Percentiles rank a stretch among this genome's conserved stretches.
These are phyloP conservation scores for Candida caryicola DNA, from an alignment of 805 yeast genomes.

Conservation along the genomic window DNA sequence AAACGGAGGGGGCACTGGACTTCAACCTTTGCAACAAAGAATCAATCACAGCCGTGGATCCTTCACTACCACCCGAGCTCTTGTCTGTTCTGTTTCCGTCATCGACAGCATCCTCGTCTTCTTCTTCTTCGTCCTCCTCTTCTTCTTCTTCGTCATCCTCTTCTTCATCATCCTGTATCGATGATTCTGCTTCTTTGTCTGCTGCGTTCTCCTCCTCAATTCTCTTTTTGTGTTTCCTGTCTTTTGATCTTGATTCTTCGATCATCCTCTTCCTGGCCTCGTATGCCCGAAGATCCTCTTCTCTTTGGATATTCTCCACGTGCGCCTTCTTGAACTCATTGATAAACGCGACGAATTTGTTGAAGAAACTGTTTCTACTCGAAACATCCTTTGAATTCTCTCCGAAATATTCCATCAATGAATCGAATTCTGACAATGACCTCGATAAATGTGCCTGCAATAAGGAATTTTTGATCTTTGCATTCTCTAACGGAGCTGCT, in stretches of 20 bases:
- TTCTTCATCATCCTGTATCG: slow-evolving; percentile 14
- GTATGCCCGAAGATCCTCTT: slow-evolving; percentile 64
- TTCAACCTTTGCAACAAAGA: slow-evolving; percentile 30
- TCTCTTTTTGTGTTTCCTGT: slow-evolving; percentile 4
- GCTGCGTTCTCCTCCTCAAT: neutral
- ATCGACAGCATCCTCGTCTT: slow-evolving; percentile 9
- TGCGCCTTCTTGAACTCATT: slow-evolving; percentile 77
- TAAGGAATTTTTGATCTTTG: slow-evolving; percentile 64
- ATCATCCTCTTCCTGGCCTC: slow-evolving; percentile 35
- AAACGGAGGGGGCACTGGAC: slow-evolving; percentile 23
- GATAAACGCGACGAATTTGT: slow-evolving; percentile 75
- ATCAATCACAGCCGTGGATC: slow-evolving; percentile 30
- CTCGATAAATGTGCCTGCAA: slow-evolving; percentile 61
- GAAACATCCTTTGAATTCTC: slow-evolving; percentile 74
- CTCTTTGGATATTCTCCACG: slow-evolving; percentile 71
- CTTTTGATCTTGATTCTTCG: slow-evolving; percentile 21
- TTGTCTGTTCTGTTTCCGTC: slow-evolving; percentile 9
- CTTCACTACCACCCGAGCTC: slow-evolving; percentile 10
- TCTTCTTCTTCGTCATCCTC: slow-evolving; percentile 11
- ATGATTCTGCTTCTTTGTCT: slow-evolving; percentile 9
- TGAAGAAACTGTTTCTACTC: slow-evolving; percentile 68
- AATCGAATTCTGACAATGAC: slow-evolving; percentile 63
- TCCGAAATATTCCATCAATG: slow-evolving; percentile 82
- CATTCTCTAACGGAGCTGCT: slow-evolving; percentile 67
- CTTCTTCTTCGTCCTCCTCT: slow-evolving; percentile 9